Base-by-base conservation (phyloP, 768 basidiomycete species). In the Megacollybia marginata region DNA sequence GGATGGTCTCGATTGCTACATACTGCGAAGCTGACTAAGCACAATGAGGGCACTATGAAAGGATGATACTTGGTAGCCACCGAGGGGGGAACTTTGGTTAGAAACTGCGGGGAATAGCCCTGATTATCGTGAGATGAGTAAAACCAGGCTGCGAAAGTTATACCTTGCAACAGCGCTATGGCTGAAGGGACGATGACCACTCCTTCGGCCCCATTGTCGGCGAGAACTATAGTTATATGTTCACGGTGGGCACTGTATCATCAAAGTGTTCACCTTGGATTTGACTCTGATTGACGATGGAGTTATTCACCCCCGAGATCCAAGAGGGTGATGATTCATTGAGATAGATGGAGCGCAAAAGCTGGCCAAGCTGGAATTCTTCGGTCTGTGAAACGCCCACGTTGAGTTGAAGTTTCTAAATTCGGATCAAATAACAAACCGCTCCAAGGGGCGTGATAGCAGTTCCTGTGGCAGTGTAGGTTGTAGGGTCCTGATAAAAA, bases 181-280 rank as follows among this genome's bases (percentile, higher is more conserved):
- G 85, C 81, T 5, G 83, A 82, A 56, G 86, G 79, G 52, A 72
- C 72, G 40, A 83, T 80, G n/a, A 84, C 81, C 33, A 72, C 77
- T 15, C 74, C 77, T 64, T 89, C 86, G 15, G 79, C 84, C 6
- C 83, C 83, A 23, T 75, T 78, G 62, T 88, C 85, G 1, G 87
- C 85, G 15, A 74, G 76, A 46, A 81, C 72, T 59, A 55, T 23
- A 16, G 35, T 16, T 13, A 0, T 20, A 42, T 38, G 13, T 35
- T 12, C 42, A 31, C 5, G 9, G 13, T 18, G 6, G 11, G 18
- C 35, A 11, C 12, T 33, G 11, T 20, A 11, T 19, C 32, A n/a
- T 40, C 20, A 13, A 8, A 10, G 35, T 28, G n/a, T 19, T 28
- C 23, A 55, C 59, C 34, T 48, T 57, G 52, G 13, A 75, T 54